Evolutionary conservation across 2,329 filamentous ascomycete species (phyloP), one percentile per base, ranked within the genome.

Genomic region (Sphaerulina vaccinii): DNA sequence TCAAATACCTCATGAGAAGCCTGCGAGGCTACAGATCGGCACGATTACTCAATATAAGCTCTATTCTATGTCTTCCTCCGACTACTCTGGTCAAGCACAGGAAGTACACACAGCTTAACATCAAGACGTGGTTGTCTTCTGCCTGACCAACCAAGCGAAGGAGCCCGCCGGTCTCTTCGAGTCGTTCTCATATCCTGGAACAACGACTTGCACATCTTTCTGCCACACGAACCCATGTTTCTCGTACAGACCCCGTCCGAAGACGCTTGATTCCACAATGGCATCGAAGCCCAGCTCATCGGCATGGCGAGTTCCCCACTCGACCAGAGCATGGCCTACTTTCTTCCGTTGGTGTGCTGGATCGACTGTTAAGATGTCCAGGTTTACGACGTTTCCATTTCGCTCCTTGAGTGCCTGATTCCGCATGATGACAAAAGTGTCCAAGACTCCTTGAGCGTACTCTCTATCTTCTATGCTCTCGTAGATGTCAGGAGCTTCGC

Each of bases 161-260:
- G 21, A 38, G 7, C 57, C 58, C 29, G 48, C 37, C n/a, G 57
- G 45, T 29, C 59, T 35, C 1, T 49, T 54, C 21, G 24, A 40
- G 49, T 60, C 60, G 35, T 45, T 36, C 40, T 50, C 48, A 16
- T 33, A 53, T 13, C 56, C 54, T n/a, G 57, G 48, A 11, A 52
- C 40, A 5, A 62, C 32, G 5, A 49, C 44, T 8, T 21, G 22
- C 4, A 62, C 57, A 52, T 65, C 56, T 49, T 62, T 64, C 16
- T 61, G 42, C 42, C 63, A 66, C 5, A 60, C 54, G 41, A 63
- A 68, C 9, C 65, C 65, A 46, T 66, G 56, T 61, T 67, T 66
- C 58, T 63, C 56, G 36, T 68, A 68, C 38, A 65, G 45, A 1
- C 62, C 57, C 42, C 60, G 64, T 8, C 64, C 65, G 50, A 47